These are phyloP conservation scores for Calonectria hongkongensis DNA, from an alignment of 2,329 filamentous ascomycete genomes.

Conservation along the genomic window DNA sequence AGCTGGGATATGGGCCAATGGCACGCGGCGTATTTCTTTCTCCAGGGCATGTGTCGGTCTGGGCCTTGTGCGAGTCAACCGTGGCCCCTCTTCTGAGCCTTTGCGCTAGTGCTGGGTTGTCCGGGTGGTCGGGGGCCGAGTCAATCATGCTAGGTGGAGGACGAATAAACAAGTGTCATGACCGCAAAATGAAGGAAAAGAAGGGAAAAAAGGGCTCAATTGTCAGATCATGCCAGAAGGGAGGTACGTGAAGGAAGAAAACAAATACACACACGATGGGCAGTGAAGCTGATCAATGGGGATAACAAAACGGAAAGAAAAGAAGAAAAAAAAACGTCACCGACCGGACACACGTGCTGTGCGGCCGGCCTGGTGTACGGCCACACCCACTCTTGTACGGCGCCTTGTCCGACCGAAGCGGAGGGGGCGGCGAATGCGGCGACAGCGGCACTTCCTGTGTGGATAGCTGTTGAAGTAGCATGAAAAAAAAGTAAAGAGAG, in stretches of 20 bases:
- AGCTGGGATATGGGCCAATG: slow-evolving; percentile 42
- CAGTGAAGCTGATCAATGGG: not conserved
- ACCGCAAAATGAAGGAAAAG: not conserved
- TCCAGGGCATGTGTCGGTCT: slow-evolving; percentile 32
- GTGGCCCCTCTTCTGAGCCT: slow-evolving; percentile 27
- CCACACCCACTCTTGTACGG: slow-evolving; percentile 32
- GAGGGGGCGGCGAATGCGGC: slow-evolving; percentile 37
- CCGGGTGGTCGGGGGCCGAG: slow-evolving; percentile 25
- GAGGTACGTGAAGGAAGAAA: not conserved
- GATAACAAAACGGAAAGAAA: not conserved
- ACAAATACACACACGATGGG: not conserved
- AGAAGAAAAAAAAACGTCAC: not conserved
- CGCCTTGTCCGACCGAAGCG: slow-evolving; percentile 30
- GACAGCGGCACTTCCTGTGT: slow-evolving; percentile 19
- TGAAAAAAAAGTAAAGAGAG: slow-evolving; percentile 10
- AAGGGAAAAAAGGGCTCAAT: not conserved
- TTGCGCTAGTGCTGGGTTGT: slow-evolving; percentile 32
- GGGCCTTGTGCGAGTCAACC: slow-evolving; percentile 32
- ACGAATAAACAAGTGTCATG: not conserved
- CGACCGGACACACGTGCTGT: slow-evolving; percentile 10
- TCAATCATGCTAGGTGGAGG: slow-evolving; percentile 27
- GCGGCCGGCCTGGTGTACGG: slow-evolving; percentile 21
- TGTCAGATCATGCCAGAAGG: not conserved
- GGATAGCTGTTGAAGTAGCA: not conserved
- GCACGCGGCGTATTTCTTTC: slow-evolving; percentile 48